Base-by-base conservation (phyloP, 805 yeast genomes). In the Zygosaccharomyces pseudorouxii region DNA sequence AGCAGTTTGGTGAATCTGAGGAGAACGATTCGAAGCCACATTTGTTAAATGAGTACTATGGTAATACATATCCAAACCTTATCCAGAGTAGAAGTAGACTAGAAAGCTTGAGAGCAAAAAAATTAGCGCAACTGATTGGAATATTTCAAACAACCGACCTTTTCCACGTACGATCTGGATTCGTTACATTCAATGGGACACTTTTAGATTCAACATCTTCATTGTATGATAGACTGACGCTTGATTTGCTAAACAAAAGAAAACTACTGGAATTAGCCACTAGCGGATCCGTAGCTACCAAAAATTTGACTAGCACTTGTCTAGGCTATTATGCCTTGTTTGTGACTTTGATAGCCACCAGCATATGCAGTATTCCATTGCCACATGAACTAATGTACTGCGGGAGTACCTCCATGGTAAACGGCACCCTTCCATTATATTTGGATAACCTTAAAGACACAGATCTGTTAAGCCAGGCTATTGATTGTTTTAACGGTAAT, bases 271-370 rank as follows among this genome's bases (percentile, higher is more conserved):
- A 39, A 6, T 28, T 42, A 16, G 46, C 56, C 19, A 42, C 20
- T 8, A 43, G 38, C 6, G 42, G 38, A 31, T 38, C 50, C 2
- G 47, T 50, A 23, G 47, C 50, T 9, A 45, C 38, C 3, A 51
- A 52, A 20, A 45, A 52, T n/a, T 4, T 35, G 4, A 36, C 54
- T 4, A 64, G 61, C 46, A 50, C 60, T 5, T 44, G 51, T 20
- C 48, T 66, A 12, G 70, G 70, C 3, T 59, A 62, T 39, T 63
- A 61, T 46, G 36, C 55, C n/a, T 40, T 64, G 12, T 48, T 63
- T 35, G 40, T 61, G n/a, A 37, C 55, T 10, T 25, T 62, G 18
- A 41, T 59, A n/a, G 54, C 67, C 1, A 43, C 46, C 1, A 50
- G 48, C 14, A 51, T 63, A 7, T 53, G 48, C 28, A 39, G 48